These are phyloP conservation scores for Rhizopus arrhizus DNA, from an alignment of 371 early-diverging fungal genomes.

Conservation along the genomic window DNA sequence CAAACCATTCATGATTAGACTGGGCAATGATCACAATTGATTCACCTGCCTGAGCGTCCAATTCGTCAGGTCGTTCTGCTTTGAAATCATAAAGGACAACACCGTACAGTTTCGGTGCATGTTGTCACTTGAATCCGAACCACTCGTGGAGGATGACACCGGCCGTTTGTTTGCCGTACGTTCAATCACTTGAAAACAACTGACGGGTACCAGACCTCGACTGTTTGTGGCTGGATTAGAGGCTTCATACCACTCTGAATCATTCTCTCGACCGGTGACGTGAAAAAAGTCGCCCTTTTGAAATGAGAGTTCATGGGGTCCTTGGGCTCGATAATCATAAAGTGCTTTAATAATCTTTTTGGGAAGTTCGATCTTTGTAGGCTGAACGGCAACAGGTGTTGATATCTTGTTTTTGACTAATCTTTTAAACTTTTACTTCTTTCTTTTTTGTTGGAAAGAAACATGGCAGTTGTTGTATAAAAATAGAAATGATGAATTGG, in stretches of 20 bases:
- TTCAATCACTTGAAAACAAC: constrained; percentile 80
- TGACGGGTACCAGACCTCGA: constrained; percentile 80
- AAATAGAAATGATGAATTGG: constrained; percentile 8
- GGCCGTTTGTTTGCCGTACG: constrained; percentile 34
- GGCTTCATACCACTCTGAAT: constrained; percentile 80
- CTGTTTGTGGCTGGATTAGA: constrained; percentile 79
- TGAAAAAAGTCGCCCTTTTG: constrained; percentile 88
- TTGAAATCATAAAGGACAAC: constrained; percentile 77
- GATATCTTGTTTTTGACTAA: constrained; percentile 50
- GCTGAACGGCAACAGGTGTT: constrained; percentile 36
- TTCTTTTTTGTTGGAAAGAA: constrained; percentile 43
- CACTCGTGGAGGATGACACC: constrained; percentile 23
- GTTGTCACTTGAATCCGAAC: constrained; percentile 15
- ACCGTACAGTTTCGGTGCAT: constrained; percentile 62
- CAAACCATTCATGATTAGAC: constrained; percentile 81
- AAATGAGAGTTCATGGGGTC: constrained; percentile 77
- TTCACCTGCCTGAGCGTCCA: constrained; percentile 73
- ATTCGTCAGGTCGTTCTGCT: constrained; percentile 79
- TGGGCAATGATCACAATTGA: constrained; percentile 79
- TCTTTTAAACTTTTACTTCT: constrained; percentile 40
- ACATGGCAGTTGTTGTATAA: constrained; percentile 17
- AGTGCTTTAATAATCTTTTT: constrained; percentile 86
- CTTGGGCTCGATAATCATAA: constrained; percentile 69
- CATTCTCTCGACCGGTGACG: constrained; percentile 80
- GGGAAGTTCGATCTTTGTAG: constrained; percentile 46